Evolutionary conservation across 495 filamentous ascomycete species (phyloP).

Genomic region (Echria macrotheca): DNA sequence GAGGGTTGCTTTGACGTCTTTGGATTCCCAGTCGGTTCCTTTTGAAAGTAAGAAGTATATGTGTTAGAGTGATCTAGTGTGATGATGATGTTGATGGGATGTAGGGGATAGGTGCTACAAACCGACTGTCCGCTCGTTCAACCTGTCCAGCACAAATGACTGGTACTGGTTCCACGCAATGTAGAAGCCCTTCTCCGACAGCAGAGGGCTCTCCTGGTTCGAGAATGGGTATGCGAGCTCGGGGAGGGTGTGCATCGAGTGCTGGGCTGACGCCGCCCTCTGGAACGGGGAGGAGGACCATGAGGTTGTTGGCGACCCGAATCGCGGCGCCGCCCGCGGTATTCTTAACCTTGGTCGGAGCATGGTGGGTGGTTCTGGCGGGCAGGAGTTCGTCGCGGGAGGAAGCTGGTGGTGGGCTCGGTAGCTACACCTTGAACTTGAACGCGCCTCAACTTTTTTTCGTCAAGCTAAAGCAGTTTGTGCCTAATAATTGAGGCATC

Average conservation of each 20-base stretch:
- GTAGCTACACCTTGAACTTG: neutral
- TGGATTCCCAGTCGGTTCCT: constrained; percentile 56
- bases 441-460: constrained; percentile 16
- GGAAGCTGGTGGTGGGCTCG: neutral
- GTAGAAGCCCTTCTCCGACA: constrained; percentile 60
- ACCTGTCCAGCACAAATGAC: constrained; percentile 59
- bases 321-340: constrained; percentile 25
- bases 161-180: constrained; percentile 84
- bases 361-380: constrained; percentile 6
- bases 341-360: constrained; percentile 39
- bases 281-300: constrained; percentile 1
- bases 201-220: constrained; percentile 52
- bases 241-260: constrained; percentile 33
- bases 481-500: constrained; percentile 22
- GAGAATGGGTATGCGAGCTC: constrained; percentile 40
- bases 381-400: neutral
- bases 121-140: constrained; percentile 73
- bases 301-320: constrained; percentile 15
- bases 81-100: neutral
- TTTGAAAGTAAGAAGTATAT: neutral
- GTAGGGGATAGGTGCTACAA: constrained; percentile 24
- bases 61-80: neutral
- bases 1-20: constrained; percentile 59
- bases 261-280: constrained; percentile 5
- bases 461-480: constrained; percentile 4